phyloP scores from a whole-genome alignment of 352 stramenopile genomes.

The Labyrinthula sp. region DNA sequence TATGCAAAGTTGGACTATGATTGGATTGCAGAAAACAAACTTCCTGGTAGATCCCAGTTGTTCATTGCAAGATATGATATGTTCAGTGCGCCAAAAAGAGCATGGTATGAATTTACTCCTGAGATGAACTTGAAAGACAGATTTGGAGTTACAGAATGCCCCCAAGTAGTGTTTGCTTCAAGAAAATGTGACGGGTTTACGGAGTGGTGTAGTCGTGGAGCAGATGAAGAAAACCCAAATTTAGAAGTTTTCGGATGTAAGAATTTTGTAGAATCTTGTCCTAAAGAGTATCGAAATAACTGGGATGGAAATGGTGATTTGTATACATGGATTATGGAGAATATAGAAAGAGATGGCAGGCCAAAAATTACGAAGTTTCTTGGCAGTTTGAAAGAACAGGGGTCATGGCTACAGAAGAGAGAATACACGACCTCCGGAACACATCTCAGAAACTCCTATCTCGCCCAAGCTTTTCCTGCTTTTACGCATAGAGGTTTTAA shows the following conservation, averaged over 20 bases:
- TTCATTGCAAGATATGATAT: conserved; percentile 24
- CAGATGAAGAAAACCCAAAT: neutral
- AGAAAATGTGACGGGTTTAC: conserved; percentile 18
- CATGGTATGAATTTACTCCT: conserved; percentile 26
- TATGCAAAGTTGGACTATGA: conserved; percentile 11
- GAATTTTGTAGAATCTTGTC: conserved; percentile 10
- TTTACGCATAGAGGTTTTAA: conserved; percentile 24
- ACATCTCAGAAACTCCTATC: conserved; percentile 22
- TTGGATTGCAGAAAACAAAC: conserved; percentile 7
- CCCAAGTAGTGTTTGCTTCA: conserved; percentile 17
- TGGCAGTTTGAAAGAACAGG: conserved; percentile 6
- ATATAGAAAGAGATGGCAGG: conserved; percentile 1
- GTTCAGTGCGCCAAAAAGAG: conserved; percentile 4
- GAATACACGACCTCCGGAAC: conserved; percentile 20
- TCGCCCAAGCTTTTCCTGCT: conserved; percentile 13
- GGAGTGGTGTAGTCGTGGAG: conserved; percentile 13
- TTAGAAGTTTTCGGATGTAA: conserved; percentile 20
- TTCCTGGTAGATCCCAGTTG: conserved; percentile 12
- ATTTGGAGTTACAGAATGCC: conserved; percentile 14
- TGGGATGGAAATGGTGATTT: conserved; percentile 14
- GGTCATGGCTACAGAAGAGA: conserved; percentile 4
- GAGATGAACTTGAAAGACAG: conserved; percentile 25
- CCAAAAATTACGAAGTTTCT: conserved; percentile 15
- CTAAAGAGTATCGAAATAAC: conserved; percentile 1
- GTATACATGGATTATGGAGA: conserved; percentile 1